phyloP scores from a whole-genome alignment of 129 eudicot species.

The Heracleum sosnowskyi region DNA sequence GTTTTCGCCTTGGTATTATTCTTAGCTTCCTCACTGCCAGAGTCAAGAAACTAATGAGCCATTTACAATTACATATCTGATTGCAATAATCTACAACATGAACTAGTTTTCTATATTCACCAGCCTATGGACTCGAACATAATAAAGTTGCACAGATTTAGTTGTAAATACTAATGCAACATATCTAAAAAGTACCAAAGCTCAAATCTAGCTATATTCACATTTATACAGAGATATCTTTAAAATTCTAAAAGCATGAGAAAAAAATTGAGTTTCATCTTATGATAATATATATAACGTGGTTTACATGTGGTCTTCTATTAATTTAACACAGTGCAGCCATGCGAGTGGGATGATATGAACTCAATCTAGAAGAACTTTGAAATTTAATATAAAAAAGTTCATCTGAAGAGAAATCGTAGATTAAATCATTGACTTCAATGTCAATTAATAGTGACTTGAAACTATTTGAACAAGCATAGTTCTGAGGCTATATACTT shows the following conservation, averaged over 20 bases:
- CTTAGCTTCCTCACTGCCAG: conserved; percentile 77
- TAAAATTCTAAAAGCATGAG: neutral
- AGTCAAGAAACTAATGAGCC: conserved; percentile 5
- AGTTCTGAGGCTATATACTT: neutral
- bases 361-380: neutral
- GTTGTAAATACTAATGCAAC: neutral
- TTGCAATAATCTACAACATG: neutral
- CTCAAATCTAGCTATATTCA: neutral
- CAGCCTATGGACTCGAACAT: neutral
- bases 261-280: neutral
- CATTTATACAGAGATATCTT: neutral
- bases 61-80: neutral
- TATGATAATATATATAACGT: neutral
- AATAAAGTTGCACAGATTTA: neutral
- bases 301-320: neutral
- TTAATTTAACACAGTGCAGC: neutral
- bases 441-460: neutral
- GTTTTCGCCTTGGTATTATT: conserved; percentile 70
- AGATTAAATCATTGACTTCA: neutral
- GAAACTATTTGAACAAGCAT: neutral
- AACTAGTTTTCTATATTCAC: neutral
- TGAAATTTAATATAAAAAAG: neutral
- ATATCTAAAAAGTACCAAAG: neutral
- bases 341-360: neutral
- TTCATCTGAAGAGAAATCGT: neutral